Base-by-base conservation (phyloP, 1,284 basidiomycete genomes). In the Marasmius sp. region DNA sequence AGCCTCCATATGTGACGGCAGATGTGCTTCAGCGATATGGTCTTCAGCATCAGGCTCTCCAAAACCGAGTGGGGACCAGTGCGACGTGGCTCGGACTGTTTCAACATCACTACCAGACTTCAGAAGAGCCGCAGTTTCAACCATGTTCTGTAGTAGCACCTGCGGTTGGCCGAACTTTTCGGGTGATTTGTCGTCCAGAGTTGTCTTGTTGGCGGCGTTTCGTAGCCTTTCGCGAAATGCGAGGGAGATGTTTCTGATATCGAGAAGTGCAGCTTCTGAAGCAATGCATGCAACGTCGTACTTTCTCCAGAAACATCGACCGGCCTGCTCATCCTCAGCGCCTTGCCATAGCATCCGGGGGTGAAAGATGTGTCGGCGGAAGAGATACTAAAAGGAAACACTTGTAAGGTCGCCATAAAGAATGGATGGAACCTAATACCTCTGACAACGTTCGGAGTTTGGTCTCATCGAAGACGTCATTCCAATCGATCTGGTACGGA, bases 301-400 rank as follows among this genome's bases (percentile, higher is more conserved):
- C 45, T 82, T 77, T 8, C 78, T 72, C 91, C 91, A 95, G 61
- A 88, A 84, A 64, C 27, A 47, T 86, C 81, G 18, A 80, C 79
- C 65, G 86, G 81, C 5, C 78, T 94, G 77, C 67, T 96, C 94
- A 8, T 80, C 78, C 11, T 74, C 71, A 56, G 85, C 83, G 67
- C 89, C 86, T 45, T 82, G 81, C 80, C 82, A 85, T 63, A 94
- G 81, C 60, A 95, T 78, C 14, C 85, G 76, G 1, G 92, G 88
- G 71, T 95, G 92, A 60, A 92, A 83, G 41, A 86, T 81, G 69
- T 93, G 90, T 54, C 81, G 80, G n/a, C 88, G 85, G 49, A 95
- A 75, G 49, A 94, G 74, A 36, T 82, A 79, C 89, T 94, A 66
- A 12, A 59, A n/a, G 36, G 53, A 41, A 60, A 51, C 9, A 43